A percentile compares a stretch with the other conserved stretches of the same genome.
Conservation (phyloP, 1,284 basidiomycete species). For the Ceratobasidium sp. region DNA sequence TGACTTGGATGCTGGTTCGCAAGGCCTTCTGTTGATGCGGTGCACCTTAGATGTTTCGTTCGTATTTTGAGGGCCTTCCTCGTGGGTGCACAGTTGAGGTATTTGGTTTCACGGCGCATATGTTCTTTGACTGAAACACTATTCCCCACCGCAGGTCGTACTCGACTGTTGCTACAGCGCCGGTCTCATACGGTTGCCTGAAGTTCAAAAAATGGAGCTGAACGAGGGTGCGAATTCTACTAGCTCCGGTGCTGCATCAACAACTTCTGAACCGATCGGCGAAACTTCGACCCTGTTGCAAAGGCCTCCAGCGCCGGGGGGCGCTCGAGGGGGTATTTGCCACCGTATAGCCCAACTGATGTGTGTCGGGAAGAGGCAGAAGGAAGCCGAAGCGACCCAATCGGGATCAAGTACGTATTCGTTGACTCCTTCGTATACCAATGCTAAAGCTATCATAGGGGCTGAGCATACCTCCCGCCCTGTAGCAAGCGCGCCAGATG, state of each 20-base stretch:
- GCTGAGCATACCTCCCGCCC: not conserved
- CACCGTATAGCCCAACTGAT: no score
- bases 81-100: conserved; percentile 12
- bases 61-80: conserved; percentile 4
- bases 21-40: no score
- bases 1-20: not conserved
- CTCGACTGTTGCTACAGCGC: conserved; percentile 16
- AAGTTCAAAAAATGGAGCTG: not conserved
- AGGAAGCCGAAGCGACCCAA: no score
- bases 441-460: not conserved
- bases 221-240: not conserved
- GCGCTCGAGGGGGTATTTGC: no score
- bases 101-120: not conserved
- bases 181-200: conserved; percentile 4
- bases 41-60: not conserved
- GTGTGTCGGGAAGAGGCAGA: no score
- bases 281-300: no score
- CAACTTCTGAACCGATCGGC: not conserved
- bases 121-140: not conserved
- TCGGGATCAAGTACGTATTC: no score
- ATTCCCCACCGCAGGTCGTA: not conserved
- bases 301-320: no score
- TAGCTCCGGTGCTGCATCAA: not conserved
- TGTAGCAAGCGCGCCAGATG: not conserved
- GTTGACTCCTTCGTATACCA: not conserved